Conservation (phyloP, 2,329 filamentous ascomycete species). For the Fusarium subtropicale region DNA sequence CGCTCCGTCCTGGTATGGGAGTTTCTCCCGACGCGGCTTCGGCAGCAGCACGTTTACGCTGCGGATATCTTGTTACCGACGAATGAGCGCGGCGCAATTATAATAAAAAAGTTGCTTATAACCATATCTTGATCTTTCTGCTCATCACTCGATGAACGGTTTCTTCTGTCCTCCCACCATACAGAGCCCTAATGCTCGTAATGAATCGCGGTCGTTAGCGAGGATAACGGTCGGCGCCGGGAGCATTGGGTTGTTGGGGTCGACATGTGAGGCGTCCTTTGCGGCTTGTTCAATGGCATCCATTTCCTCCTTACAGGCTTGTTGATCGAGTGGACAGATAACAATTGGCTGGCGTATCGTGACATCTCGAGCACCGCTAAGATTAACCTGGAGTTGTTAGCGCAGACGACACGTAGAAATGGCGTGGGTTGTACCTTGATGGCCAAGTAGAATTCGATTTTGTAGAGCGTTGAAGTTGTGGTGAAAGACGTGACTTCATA, state of each 20-base stretch:
- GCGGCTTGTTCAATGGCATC: constrained; percentile 96
- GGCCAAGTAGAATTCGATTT: constrained; percentile 96
- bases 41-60: constrained; percentile 28
- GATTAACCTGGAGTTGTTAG: constrained; percentile 73
- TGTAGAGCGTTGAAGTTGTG: constrained; percentile 93
- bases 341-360: constrained; percentile 91
- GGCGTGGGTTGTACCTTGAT: constrained; percentile 76
- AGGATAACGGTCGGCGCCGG: constrained; percentile 85
- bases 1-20: constrained; percentile 31
- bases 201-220: constrained; percentile 75
- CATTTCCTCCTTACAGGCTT: constrained; percentile 98
- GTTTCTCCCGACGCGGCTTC: constrained; percentile 37
- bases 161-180: constrained; percentile 73
- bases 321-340: constrained; percentile 94
- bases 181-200: constrained; percentile 72
- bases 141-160: constrained; percentile 69
- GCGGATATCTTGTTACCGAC: constrained; percentile 16
- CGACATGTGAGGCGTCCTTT: constrained; percentile 88
- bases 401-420: constrained; percentile 22
- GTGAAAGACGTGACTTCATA: constrained; percentile 93
- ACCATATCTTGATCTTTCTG: constrained; percentile 13
- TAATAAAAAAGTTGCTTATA: constrained; percentile 28
- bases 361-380: constrained; percentile 90
- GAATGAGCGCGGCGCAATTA: constrained; percentile 24
- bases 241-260: constrained; percentile 91